These are phyloP conservation scores for Claviceps cyperi DNA, from an alignment of 2,329 filamentous ascomycete genomes.

Conservation along the genomic window DNA sequence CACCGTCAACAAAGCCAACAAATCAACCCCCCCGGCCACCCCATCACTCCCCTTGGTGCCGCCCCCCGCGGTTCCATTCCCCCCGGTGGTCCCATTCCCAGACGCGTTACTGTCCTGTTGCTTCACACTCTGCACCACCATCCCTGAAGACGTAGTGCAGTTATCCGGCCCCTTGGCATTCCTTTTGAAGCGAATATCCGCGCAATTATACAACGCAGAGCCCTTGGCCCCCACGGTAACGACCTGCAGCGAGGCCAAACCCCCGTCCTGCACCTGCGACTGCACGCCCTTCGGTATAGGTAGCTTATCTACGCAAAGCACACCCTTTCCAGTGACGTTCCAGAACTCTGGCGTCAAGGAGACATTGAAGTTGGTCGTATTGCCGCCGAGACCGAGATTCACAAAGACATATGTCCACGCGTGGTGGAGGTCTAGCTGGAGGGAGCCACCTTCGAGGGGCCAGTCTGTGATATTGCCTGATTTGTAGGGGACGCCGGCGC, in stretches of 20 bases:
- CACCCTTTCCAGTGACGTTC: constrained; percentile 44
- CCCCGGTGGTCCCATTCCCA: not conserved
- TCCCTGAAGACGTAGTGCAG: constrained; percentile 21
- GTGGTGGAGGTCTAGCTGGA: constrained; percentile 36
- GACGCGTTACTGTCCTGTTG: constrained; percentile 11
- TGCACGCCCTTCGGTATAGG: constrained; percentile 35
- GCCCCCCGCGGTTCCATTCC: not conserved
- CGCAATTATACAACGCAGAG: constrained; percentile 58
- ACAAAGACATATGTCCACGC: constrained; percentile 37
- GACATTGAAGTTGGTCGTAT: constrained; percentile 52
- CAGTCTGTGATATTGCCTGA: constrained; percentile 35
- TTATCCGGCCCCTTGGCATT: constrained; percentile 29
- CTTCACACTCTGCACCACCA: constrained; percentile 25
- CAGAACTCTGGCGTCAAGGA: constrained; percentile 45
- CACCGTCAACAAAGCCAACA: constrained; percentile 18
- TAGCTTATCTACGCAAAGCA: constrained; percentile 51
- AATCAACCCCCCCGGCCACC: constrained; percentile 11
- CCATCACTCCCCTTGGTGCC: constrained; percentile 11
- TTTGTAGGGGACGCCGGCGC: constrained; percentile 31
- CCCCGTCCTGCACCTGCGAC: constrained; percentile 33
- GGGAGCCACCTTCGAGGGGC: constrained; percentile 34
- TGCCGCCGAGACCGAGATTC: constrained; percentile 36
- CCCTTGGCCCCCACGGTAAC: constrained; percentile 45
- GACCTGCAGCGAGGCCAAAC: constrained; percentile 53
- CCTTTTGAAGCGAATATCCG: constrained; percentile 54